Base-by-base conservation (phyloP, 768 basidiomycete genomes). In the Pulveroboletus sp. region DNA sequence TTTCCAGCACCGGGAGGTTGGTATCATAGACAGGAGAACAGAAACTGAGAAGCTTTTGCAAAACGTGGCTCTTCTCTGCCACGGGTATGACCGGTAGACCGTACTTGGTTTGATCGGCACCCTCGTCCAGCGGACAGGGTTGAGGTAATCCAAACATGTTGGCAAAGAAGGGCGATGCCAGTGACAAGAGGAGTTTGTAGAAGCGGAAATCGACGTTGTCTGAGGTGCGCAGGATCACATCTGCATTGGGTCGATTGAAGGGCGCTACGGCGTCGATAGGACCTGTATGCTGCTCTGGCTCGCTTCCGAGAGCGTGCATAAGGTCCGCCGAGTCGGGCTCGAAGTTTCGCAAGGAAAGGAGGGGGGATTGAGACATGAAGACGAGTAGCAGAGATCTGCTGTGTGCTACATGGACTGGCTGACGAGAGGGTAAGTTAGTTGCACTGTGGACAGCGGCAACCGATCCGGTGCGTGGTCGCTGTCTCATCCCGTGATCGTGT, bases 141-240 rank as follows among this genome's bases (percentile, higher is more conserved):
- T 71, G 69, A 21, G 81, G 81, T 23, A 83, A 61, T 8, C 73
- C 70, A 53, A 84, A 77, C 69, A 81, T 77, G 52, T 73, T 70
- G 40, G 69, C 69, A 53, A 85, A 84, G 61, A 85, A 75, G 5
- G 77, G 71, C 10, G 84, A 85, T 1, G 80, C 76, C 14, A 81
- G 58, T 16, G 77, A 72, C 11, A 85, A 69, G 46, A 84, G 66
- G 34, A 75, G 54, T 54, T 78, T 79, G 71, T 78, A 78, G 46
- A 79, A 74, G 50, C 72, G 72, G 64, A 82, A 83, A 50, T 72
- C 66, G 53, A 73, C 69, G 19, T 65, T 53, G 56, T 84, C 82
- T 41, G 75, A 78, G 9, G 80, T 76, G 43, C 77, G 75, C 35
- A 85, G 64, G 45, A 81, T 74, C 44, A 83, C 66, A 53, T 82